phyloP scores from a whole-genome alignment of 2,329 filamentous ascomycete species.

The Polytolypa hystricis region DNA sequence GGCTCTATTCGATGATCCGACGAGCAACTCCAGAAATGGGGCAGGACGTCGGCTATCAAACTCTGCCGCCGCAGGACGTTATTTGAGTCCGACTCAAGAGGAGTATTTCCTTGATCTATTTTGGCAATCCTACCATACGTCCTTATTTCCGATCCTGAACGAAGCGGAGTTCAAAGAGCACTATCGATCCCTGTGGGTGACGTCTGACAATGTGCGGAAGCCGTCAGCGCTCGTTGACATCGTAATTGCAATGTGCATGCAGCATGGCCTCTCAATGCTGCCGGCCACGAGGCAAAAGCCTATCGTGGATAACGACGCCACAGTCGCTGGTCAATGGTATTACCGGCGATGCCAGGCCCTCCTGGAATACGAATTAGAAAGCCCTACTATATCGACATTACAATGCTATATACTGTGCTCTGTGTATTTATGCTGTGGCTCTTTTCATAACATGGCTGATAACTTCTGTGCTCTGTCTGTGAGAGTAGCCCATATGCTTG shows the following conservation, averaged over 20 bases:
- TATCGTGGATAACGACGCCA: conserved; percentile 24
- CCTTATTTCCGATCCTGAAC: conserved; percentile 33
- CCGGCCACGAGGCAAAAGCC: conserved; percentile 7
- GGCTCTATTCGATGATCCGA: conserved; percentile 11
- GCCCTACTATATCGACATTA: conserved; percentile 37
- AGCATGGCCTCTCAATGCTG: conserved; percentile 29
- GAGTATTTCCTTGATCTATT: conserved; percentile 39
- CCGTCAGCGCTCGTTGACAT: conserved; percentile 44
- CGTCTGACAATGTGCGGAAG: conserved; percentile 21
- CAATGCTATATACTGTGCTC: conserved; percentile 38
- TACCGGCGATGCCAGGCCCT: conserved; percentile 39
- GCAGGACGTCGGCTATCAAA: conserved; percentile 9
- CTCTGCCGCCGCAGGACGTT: conserved; percentile 12
- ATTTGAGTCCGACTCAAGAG: conserved; percentile 33
- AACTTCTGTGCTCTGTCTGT: conserved; percentile 31
- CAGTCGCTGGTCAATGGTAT: conserved; percentile 36
- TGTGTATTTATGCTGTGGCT: conserved; percentile 39
- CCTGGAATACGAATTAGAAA: conserved; percentile 36
- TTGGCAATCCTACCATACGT: conserved; percentile 37
- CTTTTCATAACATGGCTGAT: conserved; percentile 40
- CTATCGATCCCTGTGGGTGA: conserved; percentile 33
- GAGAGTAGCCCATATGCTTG: conserved; percentile 37
- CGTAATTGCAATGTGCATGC: conserved; percentile 42
- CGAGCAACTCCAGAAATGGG: conserved; percentile 7
- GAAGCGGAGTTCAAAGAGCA: conserved; percentile 35